These are phyloP conservation scores for Chloromonas sp. DNA, from an alignment of 163 green algal genomes.

Conservation along the genomic window DNA sequence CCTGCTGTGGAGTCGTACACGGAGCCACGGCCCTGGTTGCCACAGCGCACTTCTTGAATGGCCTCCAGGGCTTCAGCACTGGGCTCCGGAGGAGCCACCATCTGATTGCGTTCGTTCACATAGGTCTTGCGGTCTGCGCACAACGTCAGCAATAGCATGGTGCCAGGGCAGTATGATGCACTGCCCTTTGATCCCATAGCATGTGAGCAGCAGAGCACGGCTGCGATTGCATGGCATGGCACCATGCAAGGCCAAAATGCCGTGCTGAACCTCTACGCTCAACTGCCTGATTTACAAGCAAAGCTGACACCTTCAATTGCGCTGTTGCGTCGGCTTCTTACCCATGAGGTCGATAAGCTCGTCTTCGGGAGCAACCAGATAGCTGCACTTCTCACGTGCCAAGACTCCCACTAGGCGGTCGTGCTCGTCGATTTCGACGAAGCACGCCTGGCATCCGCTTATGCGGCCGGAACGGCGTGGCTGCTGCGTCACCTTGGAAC, in stretches of 20 bases:
- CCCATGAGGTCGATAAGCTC: constrained; percentile 16
- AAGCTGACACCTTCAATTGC: neutral
- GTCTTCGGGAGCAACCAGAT: neutral
- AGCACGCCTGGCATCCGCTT: neutral
- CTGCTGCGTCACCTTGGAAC: no score
- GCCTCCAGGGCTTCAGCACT: constrained; percentile 7
- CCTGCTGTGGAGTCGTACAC: constrained; percentile 54
- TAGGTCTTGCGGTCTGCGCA: neutral
- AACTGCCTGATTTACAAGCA: neutral
- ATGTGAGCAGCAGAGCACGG: neutral
- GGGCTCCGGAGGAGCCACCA: neutral
- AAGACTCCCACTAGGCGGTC: neutral
- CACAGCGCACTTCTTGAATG: constrained; percentile 39
- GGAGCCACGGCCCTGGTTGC: constrained; percentile 37
- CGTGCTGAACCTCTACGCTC: no score
- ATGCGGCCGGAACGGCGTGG: constrained; percentile 13
- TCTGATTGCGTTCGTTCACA: neutral
- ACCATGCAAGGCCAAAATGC: neutral
- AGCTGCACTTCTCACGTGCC: neutral
- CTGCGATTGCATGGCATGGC: neutral
- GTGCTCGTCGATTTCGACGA: constrained; percentile 11
- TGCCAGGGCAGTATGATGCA: neutral
- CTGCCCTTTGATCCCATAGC: neutral
- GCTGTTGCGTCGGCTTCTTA: neutral
- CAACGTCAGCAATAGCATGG: neutral